Percentiles rank a stretch among this genome's conserved stretches.
Conservation (phyloP, 2,329 filamentous ascomycete genomes). For the Fusarium hainanense region DNA sequence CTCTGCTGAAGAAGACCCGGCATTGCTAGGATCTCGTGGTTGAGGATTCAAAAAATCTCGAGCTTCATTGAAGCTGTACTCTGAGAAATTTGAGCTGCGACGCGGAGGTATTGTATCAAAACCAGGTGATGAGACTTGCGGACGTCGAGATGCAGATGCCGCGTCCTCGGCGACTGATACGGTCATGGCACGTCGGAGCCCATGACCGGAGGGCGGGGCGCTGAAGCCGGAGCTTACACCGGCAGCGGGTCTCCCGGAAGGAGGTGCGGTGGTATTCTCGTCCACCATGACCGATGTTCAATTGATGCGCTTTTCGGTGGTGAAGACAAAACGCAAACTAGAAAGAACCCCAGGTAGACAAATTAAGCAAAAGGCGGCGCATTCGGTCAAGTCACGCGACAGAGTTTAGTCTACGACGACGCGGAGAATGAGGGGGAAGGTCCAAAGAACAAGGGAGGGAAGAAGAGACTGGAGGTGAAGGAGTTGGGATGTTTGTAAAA, state of each 20-base stretch:
- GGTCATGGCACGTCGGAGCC: constrained; percentile 56
- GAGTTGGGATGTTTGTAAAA: constrained; percentile 4
- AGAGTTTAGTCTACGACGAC: constrained; percentile 9
- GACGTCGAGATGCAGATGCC: constrained; percentile 24
- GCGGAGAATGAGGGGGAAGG: background rate
- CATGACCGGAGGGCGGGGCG: constrained; percentile 49
- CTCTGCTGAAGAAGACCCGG: constrained; percentile 49
- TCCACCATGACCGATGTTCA: constrained; percentile 30
- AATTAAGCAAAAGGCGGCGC: constrained; percentile 8
- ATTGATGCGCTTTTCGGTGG: constrained; percentile 8
- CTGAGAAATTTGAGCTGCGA: constrained; percentile 82
- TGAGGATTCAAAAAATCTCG: constrained; percentile 73
- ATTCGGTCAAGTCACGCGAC: constrained; percentile 36
- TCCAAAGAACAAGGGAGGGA: constrained; percentile 2
- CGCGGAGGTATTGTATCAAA: constrained; percentile 58
- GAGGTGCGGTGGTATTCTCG: constrained; percentile 30
- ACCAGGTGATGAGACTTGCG: constrained; percentile 38
- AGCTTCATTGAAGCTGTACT: constrained; percentile 76
- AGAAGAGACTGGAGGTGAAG: background rate
- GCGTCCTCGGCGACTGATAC: constrained; percentile 48
- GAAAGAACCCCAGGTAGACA: background rate
- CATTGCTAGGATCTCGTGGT: constrained; percentile 47
- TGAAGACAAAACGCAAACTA: constrained; percentile 3
- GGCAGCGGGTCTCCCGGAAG: constrained; percentile 46
- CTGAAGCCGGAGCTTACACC: constrained; percentile 37